A percentile compares a stretch with the other conserved stretches of the same genome.
phyloP scores from a whole-genome alignment of 805 yeast species.

The Ogataea naganishii region DNA sequence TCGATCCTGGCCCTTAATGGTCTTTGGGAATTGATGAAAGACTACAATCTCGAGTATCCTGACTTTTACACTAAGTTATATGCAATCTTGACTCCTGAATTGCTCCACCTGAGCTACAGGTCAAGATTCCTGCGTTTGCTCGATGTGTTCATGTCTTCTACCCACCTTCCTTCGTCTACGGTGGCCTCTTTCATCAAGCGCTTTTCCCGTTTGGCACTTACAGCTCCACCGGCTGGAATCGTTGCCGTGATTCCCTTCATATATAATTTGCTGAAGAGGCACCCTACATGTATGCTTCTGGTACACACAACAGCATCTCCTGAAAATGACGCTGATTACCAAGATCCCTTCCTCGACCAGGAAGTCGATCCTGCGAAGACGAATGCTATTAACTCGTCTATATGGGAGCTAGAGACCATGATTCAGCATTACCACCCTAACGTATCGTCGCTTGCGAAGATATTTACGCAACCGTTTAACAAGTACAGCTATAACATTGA shows the following conservation, averaged over 20 bases:
- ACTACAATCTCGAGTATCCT: slow-evolving; percentile 83
- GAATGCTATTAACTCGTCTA: slow-evolving; percentile 71
- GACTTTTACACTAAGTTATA: slow-evolving; percentile 80
- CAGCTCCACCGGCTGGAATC: slow-evolving; percentile 82
- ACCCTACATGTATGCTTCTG: slow-evolving; percentile 89
- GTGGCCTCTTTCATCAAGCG: slow-evolving; percentile 87
- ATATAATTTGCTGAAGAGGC: slow-evolving; percentile 81
- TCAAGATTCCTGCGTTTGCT: slow-evolving; percentile 83
- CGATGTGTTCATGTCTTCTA: slow-evolving; percentile 77
- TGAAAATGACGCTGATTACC: slow-evolving; percentile 24
- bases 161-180: slow-evolving; percentile 76
- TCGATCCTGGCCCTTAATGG: slow-evolving; percentile 78
- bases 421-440: slow-evolving; percentile 86
- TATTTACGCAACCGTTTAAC: slow-evolving; percentile 82
- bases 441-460: slow-evolving; percentile 83
- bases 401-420: slow-evolving; percentile 87
- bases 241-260: slow-evolving; percentile 86
- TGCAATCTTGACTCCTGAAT: slow-evolving; percentile 63
- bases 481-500: slow-evolving; percentile 85
- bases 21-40: slow-evolving; percentile 74
- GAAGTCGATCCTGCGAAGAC: slow-evolving; percentile 75
- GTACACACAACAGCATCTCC: slow-evolving; percentile 45
- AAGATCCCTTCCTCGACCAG: slow-evolving; percentile 57
- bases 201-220: slow-evolving; percentile 63
- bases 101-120: slow-evolving; percentile 72